phyloP scores from a whole-genome alignment of 148 eudicot species.

The Camellia sinensis region DNA sequence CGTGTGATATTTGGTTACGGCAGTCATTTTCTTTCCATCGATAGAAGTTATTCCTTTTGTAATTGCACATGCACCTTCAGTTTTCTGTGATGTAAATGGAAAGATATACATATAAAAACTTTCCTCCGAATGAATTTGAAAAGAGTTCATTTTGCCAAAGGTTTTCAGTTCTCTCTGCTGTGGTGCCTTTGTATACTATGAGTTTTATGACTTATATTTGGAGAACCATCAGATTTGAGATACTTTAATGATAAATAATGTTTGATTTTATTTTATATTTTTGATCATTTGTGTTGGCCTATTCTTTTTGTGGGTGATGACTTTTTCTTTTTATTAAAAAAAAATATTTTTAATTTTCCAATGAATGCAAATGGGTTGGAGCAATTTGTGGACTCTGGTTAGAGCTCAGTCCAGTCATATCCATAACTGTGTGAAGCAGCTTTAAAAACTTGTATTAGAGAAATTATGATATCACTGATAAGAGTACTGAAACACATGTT shows the following conservation, averaged over 20 bases:
- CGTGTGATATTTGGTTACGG: no score
- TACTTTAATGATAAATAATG: background rate
- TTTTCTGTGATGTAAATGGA: background rate
- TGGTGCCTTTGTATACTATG: background rate
- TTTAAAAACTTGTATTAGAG: background rate
- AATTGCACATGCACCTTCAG: background rate
- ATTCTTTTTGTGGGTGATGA: background rate
- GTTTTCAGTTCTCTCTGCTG: background rate
- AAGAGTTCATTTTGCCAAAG: background rate
- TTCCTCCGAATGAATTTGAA: background rate
- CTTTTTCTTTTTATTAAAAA: background rate
- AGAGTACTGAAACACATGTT: no score
- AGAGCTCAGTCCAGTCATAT: background rate
- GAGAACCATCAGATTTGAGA: background rate
- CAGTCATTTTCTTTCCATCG: background rate
- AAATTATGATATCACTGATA: no score
- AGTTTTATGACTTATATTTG: background rate
- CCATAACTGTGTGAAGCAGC: background rate
- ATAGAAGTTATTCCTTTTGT: background rate
- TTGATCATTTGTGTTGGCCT: background rate
- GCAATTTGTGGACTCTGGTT: background rate
- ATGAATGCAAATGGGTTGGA: background rate
- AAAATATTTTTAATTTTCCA: background rate
- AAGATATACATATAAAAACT: background rate
- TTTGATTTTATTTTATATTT: background rate